Percentiles rank a stretch among this genome's conserved stretches.
Conservation (phyloP, 768 basidiomycete species). For the Amanita muscaria region DNA sequence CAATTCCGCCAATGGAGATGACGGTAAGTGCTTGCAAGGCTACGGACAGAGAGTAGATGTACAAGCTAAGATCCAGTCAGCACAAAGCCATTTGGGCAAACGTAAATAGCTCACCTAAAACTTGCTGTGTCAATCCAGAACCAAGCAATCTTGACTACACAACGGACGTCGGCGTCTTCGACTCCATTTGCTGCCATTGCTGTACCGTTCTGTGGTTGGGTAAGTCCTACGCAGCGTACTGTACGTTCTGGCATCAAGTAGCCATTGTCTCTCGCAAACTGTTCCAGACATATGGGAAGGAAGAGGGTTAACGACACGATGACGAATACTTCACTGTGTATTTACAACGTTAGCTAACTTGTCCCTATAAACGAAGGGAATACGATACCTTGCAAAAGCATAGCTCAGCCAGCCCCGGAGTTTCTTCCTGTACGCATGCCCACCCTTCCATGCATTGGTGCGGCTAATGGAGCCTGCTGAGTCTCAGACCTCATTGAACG, state of each 20-base stretch:
- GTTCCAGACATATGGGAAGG: constrained; percentile 76
- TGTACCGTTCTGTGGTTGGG: constrained; percentile 13
- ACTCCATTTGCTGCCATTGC: constrained; percentile 6
- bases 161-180: constrained; percentile 36
- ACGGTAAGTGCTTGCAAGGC: constrained; percentile 89
- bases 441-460: no score
- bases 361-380: not conserved
- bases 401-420: constrained; percentile 78
- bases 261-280: constrained; percentile 87
- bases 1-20: constrained; percentile 88
- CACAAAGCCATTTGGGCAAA: not conserved
- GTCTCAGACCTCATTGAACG: no score
- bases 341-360: not conserved
- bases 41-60: constrained; percentile 82
- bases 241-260: constrained; percentile 62
- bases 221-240: constrained; percentile 40
- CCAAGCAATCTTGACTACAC: constrained; percentile 78
- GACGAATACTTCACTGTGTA: constrained; percentile 70
- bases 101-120: constrained; percentile 55
- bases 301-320: constrained; percentile 76
- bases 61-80: constrained; percentile 46
- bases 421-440: constrained; percentile 36
- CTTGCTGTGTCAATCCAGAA: constrained; percentile 87
- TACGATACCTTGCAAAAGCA: constrained; percentile 66
- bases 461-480: no score